Percentiles rank a stretch among this genome's conserved stretches.
phyloP scores from a whole-genome alignment of 1,284 basidiomycete species.

The Ustilago shanxiensis region DNA sequence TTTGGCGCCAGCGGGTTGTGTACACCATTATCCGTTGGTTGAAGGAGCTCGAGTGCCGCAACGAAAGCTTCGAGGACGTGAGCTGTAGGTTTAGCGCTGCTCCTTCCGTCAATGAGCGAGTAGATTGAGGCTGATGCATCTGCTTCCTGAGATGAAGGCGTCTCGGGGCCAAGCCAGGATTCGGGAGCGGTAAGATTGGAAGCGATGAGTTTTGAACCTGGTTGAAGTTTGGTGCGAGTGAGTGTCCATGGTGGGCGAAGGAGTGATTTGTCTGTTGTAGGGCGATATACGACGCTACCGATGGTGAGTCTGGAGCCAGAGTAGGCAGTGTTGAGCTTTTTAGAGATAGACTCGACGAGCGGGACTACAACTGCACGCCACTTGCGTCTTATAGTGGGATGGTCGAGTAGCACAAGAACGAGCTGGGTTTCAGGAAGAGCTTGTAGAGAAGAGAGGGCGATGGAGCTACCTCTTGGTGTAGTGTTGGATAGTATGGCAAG shows the following conservation, averaged over 20 bases:
- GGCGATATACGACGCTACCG: conserved; percentile 40
- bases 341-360: conserved; percentile 34
- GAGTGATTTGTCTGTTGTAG: conserved; percentile 35
- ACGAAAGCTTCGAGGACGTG: conserved; percentile 46
- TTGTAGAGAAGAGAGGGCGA: conserved; percentile 37
- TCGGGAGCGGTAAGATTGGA: conserved; percentile 26
- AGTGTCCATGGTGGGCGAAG: conserved; percentile 37
- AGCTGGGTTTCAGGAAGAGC: conserved; percentile 47
- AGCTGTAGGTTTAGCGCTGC: conserved; percentile 30
- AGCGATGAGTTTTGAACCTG: conserved; percentile 37
- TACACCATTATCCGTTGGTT: conserved; percentile 15
- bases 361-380: conserved; percentile 43
- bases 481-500: conserved; percentile 38
- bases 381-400: conserved; percentile 34
- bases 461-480: conserved; percentile 30
- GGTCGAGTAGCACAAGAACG: conserved; percentile 43
- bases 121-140: conserved; percentile 18
- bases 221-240: conserved; percentile 20
- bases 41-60: conserved; percentile 45
- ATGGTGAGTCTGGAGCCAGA: conserved; percentile 43
- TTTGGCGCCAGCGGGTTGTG: conserved; percentile 37
- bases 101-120: conserved; percentile 20
- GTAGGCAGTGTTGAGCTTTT: conserved; percentile 33
- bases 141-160: background rate
- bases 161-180: conserved; percentile 25